Conservation (phyloP, 495 filamentous ascomycete species). For the Penicillium goetzii region DNA sequence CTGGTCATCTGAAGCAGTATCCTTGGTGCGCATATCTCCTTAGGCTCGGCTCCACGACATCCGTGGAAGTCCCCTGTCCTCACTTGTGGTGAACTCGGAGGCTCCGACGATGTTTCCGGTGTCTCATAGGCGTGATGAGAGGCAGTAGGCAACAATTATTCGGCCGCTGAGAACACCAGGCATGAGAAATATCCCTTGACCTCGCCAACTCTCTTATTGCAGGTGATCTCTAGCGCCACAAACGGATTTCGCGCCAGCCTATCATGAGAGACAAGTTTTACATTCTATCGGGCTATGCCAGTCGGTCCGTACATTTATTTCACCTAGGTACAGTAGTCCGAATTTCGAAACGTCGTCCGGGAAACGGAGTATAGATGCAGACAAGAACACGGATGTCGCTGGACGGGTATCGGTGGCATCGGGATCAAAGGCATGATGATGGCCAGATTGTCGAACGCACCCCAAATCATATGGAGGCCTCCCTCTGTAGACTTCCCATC, state of each 20-base stretch:
- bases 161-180: neutral
- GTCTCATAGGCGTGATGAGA: neutral
- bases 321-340: neutral
- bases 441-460: neutral
- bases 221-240: neutral
- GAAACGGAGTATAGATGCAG: neutral
- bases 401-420: neutral
- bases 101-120: no score
- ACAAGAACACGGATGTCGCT: neutral
- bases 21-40: no score
- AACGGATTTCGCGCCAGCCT: neutral
- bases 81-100: no score
- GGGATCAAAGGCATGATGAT: neutral
- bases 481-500: neutral
- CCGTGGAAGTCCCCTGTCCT: no score
- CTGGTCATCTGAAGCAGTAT: no score
- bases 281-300: neutral
- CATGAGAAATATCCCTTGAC: neutral
- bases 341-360: neutral
- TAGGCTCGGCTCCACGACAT: no score
- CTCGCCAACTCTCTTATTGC: neutral
- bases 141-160: neutral
- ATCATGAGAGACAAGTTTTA: neutral
- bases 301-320: neutral
- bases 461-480: neutral